Percentiles rank a stretch among this genome's conserved stretches.
phyloP scores from a whole-genome alignment of 1,284 basidiomycete genomes.

The Peniophora sp. region DNA sequence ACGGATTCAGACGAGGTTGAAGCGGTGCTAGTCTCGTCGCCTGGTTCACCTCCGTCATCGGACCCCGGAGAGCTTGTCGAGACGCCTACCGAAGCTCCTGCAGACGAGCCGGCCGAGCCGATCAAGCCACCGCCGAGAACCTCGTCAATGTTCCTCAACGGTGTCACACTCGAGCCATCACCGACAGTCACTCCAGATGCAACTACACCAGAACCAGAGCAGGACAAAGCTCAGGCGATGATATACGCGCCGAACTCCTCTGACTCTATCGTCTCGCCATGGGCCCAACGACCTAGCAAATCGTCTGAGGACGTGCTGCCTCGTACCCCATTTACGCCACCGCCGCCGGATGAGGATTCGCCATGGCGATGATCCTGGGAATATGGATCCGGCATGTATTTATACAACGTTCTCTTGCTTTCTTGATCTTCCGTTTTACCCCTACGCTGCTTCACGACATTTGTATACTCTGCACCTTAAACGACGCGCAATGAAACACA shows the following conservation, averaged over 20 bases:
- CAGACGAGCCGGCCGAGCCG: slow-evolving; percentile 1
- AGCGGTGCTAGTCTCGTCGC: slow-evolving; percentile 8
- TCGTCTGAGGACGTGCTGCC: background rate
- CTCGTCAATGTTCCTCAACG: slow-evolving; percentile 7
- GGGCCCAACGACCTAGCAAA: background rate
- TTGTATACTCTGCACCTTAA: too few species aligned
- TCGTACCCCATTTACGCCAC: slow-evolving; percentile 10
- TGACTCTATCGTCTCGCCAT: background rate
- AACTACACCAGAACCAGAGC: background rate
- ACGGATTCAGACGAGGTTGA: background rate
- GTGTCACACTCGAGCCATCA: background rate
- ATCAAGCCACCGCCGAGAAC: slow-evolving; percentile 9
- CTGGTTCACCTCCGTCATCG: slow-evolving; percentile 11
- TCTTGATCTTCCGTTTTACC: too few species aligned
- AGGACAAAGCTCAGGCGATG: background rate
- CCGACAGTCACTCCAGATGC: background rate
- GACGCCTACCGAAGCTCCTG: slow-evolving; percentile 9
- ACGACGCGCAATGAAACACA: too few species aligned
- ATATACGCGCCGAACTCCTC: background rate
- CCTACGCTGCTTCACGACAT: too few species aligned
- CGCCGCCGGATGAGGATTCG: slow-evolving; percentile 9
- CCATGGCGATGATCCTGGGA: slow-evolving; percentile 5
- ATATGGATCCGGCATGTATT: background rate
- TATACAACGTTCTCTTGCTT: too few species aligned
- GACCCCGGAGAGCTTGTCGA: slow-evolving; percentile 4